Conservation (phyloP, 371 early-diverging fungal genomes). For the Capillidium rhysosporum region DNA sequence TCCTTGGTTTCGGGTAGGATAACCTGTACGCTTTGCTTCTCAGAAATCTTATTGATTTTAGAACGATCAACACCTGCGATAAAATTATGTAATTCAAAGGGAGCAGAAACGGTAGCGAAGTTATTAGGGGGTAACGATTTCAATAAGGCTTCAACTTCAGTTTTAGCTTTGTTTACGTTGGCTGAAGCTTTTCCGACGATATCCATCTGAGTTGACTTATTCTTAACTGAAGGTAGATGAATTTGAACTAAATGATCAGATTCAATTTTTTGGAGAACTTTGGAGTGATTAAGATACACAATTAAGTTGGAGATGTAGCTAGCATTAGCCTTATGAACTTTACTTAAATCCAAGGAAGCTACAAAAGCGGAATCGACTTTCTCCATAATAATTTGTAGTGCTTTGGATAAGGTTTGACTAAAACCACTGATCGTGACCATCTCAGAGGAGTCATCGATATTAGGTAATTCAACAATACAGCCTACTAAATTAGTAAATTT, state of each 20-base stretch:
- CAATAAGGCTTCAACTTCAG: conserved; percentile 17
- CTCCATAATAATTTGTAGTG: conserved; percentile 49
- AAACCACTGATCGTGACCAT: conserved; percentile 65
- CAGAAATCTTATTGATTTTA: conserved; percentile 39
- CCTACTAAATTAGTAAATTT: conserved; percentile 6
- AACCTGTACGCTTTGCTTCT: conserved; percentile 34
- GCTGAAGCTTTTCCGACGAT: conserved; percentile 30
- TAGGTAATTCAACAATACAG: conserved; percentile 66
- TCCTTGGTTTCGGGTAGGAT: conserved; percentile 43
- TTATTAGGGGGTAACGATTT: conserved; percentile 14
- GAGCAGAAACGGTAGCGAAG: conserved; percentile 49
- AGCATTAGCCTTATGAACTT: conserved; percentile 21
- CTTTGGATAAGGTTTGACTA: conserved; percentile 33
- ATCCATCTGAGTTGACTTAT: conserved; percentile 13
- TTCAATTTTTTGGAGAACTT: conserved; percentile 30
- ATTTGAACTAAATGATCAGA: conserved; percentile 29
- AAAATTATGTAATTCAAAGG: conserved; percentile 53
- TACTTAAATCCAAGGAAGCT: conserved; percentile 24
- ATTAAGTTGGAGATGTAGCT: neutral
- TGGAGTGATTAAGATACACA: neutral
- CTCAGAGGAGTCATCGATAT: conserved; percentile 43
- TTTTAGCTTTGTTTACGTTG: conserved; percentile 28
- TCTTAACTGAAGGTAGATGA: conserved; percentile 17
- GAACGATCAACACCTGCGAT: conserved; percentile 56
- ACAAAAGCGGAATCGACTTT: conserved; percentile 46